Base-by-base conservation (phyloP, 106 monocot species). In the Dendrobium chrysotoxum region DNA sequence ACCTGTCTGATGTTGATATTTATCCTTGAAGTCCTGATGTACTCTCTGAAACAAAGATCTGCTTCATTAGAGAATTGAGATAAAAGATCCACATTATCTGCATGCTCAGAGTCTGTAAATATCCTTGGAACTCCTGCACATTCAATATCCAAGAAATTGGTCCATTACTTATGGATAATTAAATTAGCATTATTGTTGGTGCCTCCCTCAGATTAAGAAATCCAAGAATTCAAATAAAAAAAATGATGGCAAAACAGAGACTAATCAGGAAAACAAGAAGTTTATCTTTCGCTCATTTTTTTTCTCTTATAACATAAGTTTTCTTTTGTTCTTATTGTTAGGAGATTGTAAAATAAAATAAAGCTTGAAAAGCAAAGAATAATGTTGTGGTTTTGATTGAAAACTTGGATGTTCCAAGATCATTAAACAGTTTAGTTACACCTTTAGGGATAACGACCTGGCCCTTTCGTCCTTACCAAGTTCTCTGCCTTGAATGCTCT, bases 1-100 rank as follows among this genome's bases (percentile, higher is more conserved):
- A 88, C 88, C 64, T 93, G 88, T 77, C 88, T 88, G 46, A 89
- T 89, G 73, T 89, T 92, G 78, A 89, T 89, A 75, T 90, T 92
- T 80, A 93, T 85, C 77, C 90, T 90, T 41, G 86, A 88, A 64
- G 41, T 85, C 53, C 39, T 78, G 68, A 90, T 84, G 58, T 92
- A 90, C 1, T 92, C 86, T 17, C 25, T 72, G 13, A 80, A 67
- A 74, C 35, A 73, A 17, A 42, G 0, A 40, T 92, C 83, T 58
- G 82, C 83, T 77, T 92, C 73, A 46, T 26, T 50, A 11, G 85
- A 81, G 53, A 92, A 85, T 4, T 80, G 75, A 46, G 75, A 65
- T 21, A 76, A 13, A 65, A 89, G 79, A 21, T 65, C 42, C 67
- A 53, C 80, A 38, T 83, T 66, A 45, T 89, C 92, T 77, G 81